Conservation (phyloP, 177 flowering plant genomes). For the Telopea speciosissima region DNA sequence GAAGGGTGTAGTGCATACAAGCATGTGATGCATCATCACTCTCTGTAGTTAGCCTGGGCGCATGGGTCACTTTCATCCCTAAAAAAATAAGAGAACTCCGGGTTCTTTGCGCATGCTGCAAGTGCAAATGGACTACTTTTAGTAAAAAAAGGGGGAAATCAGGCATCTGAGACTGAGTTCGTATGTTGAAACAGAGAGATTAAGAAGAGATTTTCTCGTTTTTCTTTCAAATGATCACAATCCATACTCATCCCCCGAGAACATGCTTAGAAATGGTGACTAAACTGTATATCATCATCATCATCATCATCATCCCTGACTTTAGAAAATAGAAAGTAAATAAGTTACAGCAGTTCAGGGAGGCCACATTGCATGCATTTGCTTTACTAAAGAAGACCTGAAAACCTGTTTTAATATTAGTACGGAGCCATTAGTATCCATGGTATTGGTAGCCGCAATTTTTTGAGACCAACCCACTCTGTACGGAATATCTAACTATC, state of each 20-base stretch:
- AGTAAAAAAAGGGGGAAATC: background rate
- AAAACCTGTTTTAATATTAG: background rate
- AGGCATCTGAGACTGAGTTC: too few relatives aligned
- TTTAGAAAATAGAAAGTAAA: background rate
- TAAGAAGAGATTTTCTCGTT: background rate
- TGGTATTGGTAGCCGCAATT: constrained; percentile 26
- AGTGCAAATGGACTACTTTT: background rate
- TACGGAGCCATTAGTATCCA: too few relatives aligned
- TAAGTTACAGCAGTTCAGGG: background rate
- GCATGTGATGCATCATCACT: too few relatives aligned
- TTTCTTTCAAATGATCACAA: background rate
- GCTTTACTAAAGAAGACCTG: background rate
- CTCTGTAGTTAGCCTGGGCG: background rate
- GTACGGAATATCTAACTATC: constrained; percentile 2
- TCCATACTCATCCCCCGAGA: background rate
- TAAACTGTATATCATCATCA: constrained; percentile 5
- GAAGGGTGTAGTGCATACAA: too few relatives aligned
- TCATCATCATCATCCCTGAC: constrained; percentile 3
- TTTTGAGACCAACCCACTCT: constrained; percentile 42
- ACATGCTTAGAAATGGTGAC: constrained; percentile 10
- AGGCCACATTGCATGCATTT: background rate
- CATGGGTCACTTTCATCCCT: background rate
- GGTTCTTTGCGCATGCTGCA: background rate
- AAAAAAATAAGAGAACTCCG: too few relatives aligned
- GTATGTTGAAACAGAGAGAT: too few relatives aligned